phyloP scores from a whole-genome alignment of 75 land plant species.

The Selaginella moellendorffii region DNA sequence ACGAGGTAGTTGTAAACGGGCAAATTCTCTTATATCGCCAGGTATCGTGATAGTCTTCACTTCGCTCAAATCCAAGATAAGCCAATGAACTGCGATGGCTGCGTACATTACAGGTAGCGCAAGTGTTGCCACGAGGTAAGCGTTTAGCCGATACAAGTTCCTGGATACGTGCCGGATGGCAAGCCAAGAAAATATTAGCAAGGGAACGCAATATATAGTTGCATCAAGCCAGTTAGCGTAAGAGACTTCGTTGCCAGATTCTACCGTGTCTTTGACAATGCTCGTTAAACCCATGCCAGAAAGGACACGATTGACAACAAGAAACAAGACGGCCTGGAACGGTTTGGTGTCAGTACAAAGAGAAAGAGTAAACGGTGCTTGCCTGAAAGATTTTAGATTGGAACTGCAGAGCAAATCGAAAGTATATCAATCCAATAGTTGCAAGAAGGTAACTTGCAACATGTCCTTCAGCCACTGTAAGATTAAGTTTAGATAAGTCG shows the following conservation, averaged over 20 bases:
- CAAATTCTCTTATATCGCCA: neutral
- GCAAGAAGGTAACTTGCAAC: slow-evolving; percentile 69
- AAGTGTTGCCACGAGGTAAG: neutral
- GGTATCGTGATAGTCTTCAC: neutral
- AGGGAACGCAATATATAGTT: neutral
- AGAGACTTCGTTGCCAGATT: neutral
- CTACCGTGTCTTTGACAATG: neutral
- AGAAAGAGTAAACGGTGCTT: no score
- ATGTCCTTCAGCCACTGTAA: slow-evolving; percentile 79
- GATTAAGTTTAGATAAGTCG: neutral
- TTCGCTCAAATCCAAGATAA: neutral
- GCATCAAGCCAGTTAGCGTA: neutral
- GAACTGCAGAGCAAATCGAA: slow-evolving; percentile 34
- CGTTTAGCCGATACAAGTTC: neutral
- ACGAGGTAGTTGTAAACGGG: neutral
- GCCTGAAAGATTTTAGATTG: slow-evolving; percentile 10
- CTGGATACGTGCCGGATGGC: neutral
- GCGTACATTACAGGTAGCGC: neutral
- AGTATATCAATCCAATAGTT: slow-evolving; percentile 35
- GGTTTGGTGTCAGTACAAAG: no score
- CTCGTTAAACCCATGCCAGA: neutral
- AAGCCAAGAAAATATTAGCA: neutral
- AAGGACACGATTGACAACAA: neutral
- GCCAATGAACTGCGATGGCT: neutral
- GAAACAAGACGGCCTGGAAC: neutral